These are phyloP conservation scores for Lentinula lateritia DNA, from an alignment of 768 basidiomycete species.

Conservation along the genomic window DNA sequence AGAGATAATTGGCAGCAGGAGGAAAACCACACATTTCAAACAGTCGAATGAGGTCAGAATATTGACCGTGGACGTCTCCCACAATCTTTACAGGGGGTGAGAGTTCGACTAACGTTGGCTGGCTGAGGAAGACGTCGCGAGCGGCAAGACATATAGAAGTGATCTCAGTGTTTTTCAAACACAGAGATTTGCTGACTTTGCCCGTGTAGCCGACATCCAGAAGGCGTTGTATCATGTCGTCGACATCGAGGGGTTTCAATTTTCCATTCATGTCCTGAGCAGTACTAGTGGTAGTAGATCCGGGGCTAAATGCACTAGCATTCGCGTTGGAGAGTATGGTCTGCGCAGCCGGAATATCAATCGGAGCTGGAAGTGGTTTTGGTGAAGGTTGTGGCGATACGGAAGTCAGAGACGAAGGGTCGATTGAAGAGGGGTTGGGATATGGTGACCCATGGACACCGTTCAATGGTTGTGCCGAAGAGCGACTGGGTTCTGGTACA, in stretches of 20 bases:
- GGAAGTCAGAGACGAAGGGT: conserved; percentile 33
- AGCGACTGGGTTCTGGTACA: conserved; percentile 35
- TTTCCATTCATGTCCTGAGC: conserved; percentile 32
- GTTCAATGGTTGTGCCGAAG: not conserved
- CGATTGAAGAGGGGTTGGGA: conserved; percentile 21
- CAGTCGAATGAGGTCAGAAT: conserved; percentile 94
- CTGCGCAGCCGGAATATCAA: conserved; percentile 76
- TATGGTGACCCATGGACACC: conserved; percentile 30
- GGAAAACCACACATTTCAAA: conserved; percentile 99
- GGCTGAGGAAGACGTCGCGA: conserved; percentile 91
- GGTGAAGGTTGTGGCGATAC: conserved; percentile 33
- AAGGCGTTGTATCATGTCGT: conserved; percentile 96
- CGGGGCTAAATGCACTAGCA: conserved; percentile 43
- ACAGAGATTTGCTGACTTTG: conserved; percentile 94
- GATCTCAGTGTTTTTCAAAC: conserved; percentile 95
- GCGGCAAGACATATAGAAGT: conserved; percentile 91
- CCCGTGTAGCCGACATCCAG: conserved; percentile 96
- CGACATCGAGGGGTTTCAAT: conserved; percentile 78
- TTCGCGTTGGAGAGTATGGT: conserved; percentile 76
- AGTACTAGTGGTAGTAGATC: conserved; percentile 37
- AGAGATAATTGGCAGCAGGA: conserved; percentile 94
- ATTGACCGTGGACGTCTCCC: conserved; percentile 98
- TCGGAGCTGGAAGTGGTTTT: conserved; percentile 46
- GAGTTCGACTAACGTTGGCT: conserved; percentile 95
- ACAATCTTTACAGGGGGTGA: conserved; percentile 99